Evolutionary conservation across 2,329 filamentous ascomycete species (phyloP).

Genomic region (Trichocomaceae sp.): DNA sequence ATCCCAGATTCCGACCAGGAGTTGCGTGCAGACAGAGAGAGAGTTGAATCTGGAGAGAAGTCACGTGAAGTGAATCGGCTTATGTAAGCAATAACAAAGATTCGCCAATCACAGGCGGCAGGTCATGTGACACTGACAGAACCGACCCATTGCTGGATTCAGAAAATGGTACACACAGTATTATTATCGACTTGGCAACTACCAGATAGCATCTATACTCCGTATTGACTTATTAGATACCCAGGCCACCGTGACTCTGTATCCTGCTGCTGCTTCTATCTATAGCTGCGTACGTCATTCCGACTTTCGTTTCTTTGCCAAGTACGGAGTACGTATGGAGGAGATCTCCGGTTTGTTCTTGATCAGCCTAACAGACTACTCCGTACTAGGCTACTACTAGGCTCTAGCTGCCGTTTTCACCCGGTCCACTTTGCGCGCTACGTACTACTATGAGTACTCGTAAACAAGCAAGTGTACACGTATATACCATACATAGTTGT

Average conservation of each 20-base stretch:
- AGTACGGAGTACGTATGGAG: background rate
- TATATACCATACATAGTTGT: no score
- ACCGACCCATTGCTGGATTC: no score
- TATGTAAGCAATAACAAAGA: no score
- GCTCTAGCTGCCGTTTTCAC: constrained; percentile 9
- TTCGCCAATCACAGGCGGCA: no score
- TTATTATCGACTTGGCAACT: background rate
- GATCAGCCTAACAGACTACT: no score
- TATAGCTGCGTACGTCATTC: background rate
- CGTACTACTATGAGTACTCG: background rate
- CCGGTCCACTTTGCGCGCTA: constrained; percentile 4
- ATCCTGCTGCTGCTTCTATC: no score
- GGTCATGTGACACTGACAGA: no score
- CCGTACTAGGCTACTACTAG: background rate
- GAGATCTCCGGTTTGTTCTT: background rate
- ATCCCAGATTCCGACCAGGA: background rate
- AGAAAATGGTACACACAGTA: no score
- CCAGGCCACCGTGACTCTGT: no score
- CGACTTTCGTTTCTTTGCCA: no score
- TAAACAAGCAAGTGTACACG: background rate
- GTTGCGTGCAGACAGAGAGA: background rate
- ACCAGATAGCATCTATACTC: no score
- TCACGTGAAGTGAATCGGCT: background rate
- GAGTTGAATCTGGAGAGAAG: background rate
- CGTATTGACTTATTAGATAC: no score